phyloP scores from a whole-genome alignment of 75 land plant genomes.

The Picea sitchensis region DNA sequence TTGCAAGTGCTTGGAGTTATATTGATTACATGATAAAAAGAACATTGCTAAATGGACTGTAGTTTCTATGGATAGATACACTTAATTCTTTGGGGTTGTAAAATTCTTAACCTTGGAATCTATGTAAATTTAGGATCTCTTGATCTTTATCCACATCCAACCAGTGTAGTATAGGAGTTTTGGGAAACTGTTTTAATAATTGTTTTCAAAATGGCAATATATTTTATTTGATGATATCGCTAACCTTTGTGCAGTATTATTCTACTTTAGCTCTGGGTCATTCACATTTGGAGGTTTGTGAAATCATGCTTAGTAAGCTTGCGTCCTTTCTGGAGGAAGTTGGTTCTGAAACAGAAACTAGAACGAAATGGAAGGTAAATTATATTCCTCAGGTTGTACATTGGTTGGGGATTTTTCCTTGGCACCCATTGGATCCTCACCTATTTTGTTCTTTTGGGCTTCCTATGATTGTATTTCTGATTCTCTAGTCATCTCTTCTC shows the following conservation, averaged over 20 bases:
- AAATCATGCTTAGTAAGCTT: constrained; percentile 82
- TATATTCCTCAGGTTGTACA: not conserved
- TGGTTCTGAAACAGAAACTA: constrained; percentile 74
- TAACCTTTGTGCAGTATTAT: constrained; percentile 59
- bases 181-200: not conserved
- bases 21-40: not conserved
- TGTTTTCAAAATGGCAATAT: not conserved
- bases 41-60: not conserved
- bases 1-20: not conserved
- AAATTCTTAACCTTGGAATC: not conserved
- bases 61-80: not conserved
- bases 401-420: not conserved
- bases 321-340: constrained; percentile 76
- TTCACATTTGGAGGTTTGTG: constrained; percentile 86
- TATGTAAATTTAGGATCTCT: not conserved
- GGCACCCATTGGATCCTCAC: too few species aligned
- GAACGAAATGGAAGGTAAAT: constrained; percentile 98
- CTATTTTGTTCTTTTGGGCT: too few species aligned
- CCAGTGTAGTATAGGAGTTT: not conserved
- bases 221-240: not conserved
- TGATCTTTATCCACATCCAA: not conserved
- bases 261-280: constrained; percentile 98
- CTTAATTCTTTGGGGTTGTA: not conserved
- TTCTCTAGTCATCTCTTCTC: not conserved
- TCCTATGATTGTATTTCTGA: not conserved